Evolutionary conservation across 1,284 basidiomycete species (phyloP), one percentile per base, ranked within the genome.

Genomic region (Pseudozyma pruni): DNA sequence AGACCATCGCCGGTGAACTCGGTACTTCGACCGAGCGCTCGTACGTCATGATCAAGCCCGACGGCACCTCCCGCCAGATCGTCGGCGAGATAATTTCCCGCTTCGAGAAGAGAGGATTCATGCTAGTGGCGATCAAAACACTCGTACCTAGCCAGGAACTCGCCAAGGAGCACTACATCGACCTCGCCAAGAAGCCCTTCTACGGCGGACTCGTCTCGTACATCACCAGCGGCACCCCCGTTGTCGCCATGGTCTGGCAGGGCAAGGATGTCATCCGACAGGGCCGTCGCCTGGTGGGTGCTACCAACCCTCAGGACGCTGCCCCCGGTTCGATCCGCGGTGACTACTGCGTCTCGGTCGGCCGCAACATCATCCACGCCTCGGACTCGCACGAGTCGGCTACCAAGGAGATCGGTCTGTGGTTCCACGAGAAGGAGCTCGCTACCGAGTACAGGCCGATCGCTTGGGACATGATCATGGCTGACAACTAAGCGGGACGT

Each of bases 371-470:
- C 53, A 84, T 85, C 74, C 84, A 85, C 78, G 84, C 83, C 46
- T 84, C 84, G 13, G 84, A 85, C 83, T 82, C 82, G 44, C 83
- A 83, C 74, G 84, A 85, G 39, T 80, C 83, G 45, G 84, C 84
- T 39, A 84, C 84, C 76, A 75, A 85, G 80, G 84, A 85, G 81
- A 85, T 85, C 61, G 84, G 82, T 39, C 83, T 85, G 41, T 85
- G 84, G 84, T 85, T 85, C 81, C 78, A 80, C 70, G 72, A 81
- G 53, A 72, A 75, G 70, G 83, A 85, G 79, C 78, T 85, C 48
- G 80, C 80, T 59, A 60, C 64, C 38, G 76, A 82, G 57, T 84
- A 84, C 83, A 74, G 82, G 81, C 83, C 83, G 38, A 79, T 79
- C 40, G 82, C 82, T 45, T 83, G 78, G 52, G 44, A 47, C 48